phyloP scores from a whole-genome alignment of 2,329 filamentous ascomycete genomes.

The Ceratocystis ficicola region DNA sequence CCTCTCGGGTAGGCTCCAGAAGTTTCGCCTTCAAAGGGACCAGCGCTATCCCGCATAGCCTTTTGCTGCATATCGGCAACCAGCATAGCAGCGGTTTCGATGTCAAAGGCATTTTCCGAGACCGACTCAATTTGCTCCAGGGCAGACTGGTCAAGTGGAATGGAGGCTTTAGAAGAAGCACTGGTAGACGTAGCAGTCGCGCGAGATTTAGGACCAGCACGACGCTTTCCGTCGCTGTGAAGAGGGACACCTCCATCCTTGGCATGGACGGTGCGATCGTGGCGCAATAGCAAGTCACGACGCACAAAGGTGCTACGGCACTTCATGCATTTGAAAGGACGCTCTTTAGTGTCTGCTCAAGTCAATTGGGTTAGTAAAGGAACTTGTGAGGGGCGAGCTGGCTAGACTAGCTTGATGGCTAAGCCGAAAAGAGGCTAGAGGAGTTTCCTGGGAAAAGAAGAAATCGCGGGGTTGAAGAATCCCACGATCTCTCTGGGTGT shows the following conservation, averaged over 20 bases:
- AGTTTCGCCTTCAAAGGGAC: slow-evolving; percentile 44
- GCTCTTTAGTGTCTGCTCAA: slow-evolving; percentile 80
- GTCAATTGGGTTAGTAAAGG: slow-evolving; percentile 20
- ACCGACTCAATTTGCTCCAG: slow-evolving; percentile 88
- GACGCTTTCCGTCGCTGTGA: slow-evolving; percentile 86
- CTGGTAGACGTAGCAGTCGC: slow-evolving; percentile 37
- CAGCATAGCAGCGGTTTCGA: slow-evolving; percentile 95
- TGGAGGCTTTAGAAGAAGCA: slow-evolving; percentile 58
- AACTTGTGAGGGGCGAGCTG: background rate
- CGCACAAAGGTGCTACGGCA: slow-evolving; percentile 97
- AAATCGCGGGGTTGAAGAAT: background rate
- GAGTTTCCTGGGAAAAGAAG: slow-evolving; percentile 3
- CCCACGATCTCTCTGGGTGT: background rate
- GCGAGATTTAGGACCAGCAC: slow-evolving; percentile 56
- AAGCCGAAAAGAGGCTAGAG: background rate
- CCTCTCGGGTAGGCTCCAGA: slow-evolving; percentile 59
- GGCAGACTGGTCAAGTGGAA: slow-evolving; percentile 71
- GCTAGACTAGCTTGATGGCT: slow-evolving; percentile 13
- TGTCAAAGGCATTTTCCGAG: slow-evolving; percentile 74
- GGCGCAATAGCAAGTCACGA: slow-evolving; percentile 86
- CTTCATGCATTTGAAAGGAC: slow-evolving; percentile 97
- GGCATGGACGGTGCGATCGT: slow-evolving; percentile 95
- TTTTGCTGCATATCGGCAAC: slow-evolving; percentile 98
- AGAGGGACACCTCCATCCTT: slow-evolving; percentile 93
- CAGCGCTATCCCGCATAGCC: slow-evolving; percentile 50